Percentiles rank a stretch among this genome's conserved stretches.
phyloP scores from a whole-genome alignment of 225 moss, liverwort and hornwort species.

The Neckera pumila region DNA sequence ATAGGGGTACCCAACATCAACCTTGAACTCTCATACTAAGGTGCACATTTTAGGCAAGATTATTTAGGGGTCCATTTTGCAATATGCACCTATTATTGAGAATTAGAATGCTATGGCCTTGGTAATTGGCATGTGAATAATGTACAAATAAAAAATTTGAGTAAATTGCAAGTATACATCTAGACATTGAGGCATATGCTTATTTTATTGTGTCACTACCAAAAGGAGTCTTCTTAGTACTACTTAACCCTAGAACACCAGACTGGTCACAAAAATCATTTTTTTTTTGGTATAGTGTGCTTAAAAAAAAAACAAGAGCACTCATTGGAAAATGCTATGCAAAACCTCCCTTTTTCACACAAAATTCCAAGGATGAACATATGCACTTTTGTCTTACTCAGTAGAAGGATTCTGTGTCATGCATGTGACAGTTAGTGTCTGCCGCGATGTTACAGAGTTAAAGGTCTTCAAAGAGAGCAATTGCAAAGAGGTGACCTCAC shows the following conservation, averaged over 20 bases:
- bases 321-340: too few relatives aligned
- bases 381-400: too few relatives aligned
- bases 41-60: not conserved
- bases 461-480: not conserved
- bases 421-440: too few relatives aligned
- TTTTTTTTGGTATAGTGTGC: too few relatives aligned
- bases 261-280: too few relatives aligned
- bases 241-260: too few relatives aligned
- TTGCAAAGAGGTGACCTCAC: not conserved
- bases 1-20: not conserved
- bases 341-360: too few relatives aligned
- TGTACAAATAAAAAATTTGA: not conserved
- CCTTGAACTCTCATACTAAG: not conserved
- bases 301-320: too few relatives aligned
- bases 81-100: not conserved
- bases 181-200: not conserved
- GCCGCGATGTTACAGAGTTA: too few relatives aligned
- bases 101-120: not conserved
- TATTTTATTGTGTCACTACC: not conserved
- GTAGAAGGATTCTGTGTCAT: too few relatives aligned
- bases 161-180: not conserved
- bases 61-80: not conserved
- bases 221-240: not conserved
- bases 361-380: too few relatives aligned
- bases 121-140: not conserved